phyloP scores from a whole-genome alignment of 805 yeast species.

The Henningerozyma blattae region DNA sequence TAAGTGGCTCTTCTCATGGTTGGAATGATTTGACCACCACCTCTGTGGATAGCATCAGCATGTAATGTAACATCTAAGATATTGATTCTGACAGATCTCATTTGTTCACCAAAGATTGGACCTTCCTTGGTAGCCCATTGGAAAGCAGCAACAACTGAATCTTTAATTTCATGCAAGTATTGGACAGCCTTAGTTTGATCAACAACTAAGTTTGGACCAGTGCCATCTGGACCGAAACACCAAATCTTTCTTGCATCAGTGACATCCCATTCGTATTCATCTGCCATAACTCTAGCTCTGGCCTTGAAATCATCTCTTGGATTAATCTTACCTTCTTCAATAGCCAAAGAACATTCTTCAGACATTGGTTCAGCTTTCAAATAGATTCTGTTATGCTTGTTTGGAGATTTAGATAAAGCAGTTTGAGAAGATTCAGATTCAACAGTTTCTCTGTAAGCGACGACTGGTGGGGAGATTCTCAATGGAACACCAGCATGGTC shows the following conservation, averaged over 20 bases:
- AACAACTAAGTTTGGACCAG: constrained; percentile 96
- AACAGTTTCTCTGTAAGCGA: constrained; percentile 98
- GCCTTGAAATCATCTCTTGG: constrained; percentile 98
- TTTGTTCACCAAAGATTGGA: constrained; percentile 93
- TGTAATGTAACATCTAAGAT: constrained; percentile 97
- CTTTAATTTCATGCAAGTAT: constrained; percentile 98
- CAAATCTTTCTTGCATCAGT: constrained; percentile 99
- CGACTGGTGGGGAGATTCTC: constrained; percentile 95
- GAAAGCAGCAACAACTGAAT: constrained; percentile 99
- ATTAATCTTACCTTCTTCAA: constrained; percentile 83
- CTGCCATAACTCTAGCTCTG: constrained; percentile 98
- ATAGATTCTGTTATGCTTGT: constrained; percentile 99
- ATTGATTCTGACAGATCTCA: constrained; percentile 96
- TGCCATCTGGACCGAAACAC: constrained; percentile 99
- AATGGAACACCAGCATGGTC: constrained; percentile 99
- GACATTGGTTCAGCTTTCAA: constrained; percentile 92
- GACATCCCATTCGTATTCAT: constrained; percentile 99
- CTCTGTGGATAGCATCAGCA: constrained; percentile 99
- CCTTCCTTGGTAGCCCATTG: constrained; percentile 99
- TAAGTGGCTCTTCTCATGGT: constrained; percentile 99
- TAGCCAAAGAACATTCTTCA: constrained; percentile 86
- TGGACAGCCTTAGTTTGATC: constrained; percentile 99
- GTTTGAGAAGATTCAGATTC: constrained; percentile 85
- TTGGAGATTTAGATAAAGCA: constrained; percentile 98
- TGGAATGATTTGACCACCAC: constrained; percentile 99